Evolutionary conservation across 441 rosid genomes (phyloP).

Genomic region (Adansonia gregorii): DNA sequence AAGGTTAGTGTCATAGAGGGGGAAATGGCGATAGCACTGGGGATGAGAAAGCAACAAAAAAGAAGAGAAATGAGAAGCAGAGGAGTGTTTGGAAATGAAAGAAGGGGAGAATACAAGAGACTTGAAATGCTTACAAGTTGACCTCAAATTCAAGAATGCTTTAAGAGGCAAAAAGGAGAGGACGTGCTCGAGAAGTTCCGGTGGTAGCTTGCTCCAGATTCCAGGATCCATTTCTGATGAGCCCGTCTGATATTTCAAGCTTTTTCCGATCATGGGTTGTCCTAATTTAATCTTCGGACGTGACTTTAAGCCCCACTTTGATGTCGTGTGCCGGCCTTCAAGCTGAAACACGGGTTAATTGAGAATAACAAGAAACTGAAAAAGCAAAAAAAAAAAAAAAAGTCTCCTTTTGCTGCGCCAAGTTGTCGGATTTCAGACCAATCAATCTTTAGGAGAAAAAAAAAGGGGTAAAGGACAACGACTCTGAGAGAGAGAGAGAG

Average conservation of each 20-base stretch:
- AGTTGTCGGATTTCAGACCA: background rate
- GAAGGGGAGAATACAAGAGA: conserved; percentile 58
- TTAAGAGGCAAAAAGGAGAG: conserved; percentile 65
- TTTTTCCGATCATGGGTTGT: conserved; percentile 7
- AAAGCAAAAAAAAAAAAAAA: background rate
- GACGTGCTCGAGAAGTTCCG: conserved; percentile 64
- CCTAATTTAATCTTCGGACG: background rate
- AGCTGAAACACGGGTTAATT: conserved; percentile 34
- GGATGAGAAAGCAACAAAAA: conserved; percentile 84
- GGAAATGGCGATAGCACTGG: conserved; percentile 53
- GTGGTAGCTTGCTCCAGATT: conserved; percentile 75
- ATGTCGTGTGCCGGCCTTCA: conserved; percentile 31
- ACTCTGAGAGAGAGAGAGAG: background rate
- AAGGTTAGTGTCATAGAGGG: conserved; percentile 57
- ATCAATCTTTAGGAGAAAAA: background rate
- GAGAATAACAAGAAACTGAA: background rate
- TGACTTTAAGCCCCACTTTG: conserved; percentile 7
- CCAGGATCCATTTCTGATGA: conserved; percentile 62
- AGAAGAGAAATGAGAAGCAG: conserved; percentile 56
- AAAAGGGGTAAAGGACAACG: background rate
- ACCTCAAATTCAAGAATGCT: conserved; percentile 53
- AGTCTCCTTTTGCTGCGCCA: background rate
- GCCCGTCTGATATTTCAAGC: conserved; percentile 15
- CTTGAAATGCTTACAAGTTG: conserved; percentile 65
- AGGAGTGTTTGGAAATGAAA: conserved; percentile 56